These are phyloP conservation scores for Puya raimondii DNA, from an alignment of 176 grass and related monocot genomes.

Conservation along the genomic window DNA sequence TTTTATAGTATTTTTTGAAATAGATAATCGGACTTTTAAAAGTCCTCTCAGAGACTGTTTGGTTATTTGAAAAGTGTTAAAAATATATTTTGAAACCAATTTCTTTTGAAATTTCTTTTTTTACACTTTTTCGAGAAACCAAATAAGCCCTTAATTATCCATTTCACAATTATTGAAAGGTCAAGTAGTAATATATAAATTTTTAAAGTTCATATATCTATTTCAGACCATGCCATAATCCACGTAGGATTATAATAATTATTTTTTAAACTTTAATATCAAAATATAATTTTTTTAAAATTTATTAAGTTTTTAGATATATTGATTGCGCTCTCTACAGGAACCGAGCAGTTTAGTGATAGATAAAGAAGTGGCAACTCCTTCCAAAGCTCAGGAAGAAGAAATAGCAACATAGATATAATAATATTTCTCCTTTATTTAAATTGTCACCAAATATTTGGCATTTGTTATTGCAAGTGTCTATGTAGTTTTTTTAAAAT, in stretches of 20 bases:
- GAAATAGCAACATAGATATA: neutral
- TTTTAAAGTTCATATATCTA: too few relatives aligned
- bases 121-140: too few relatives aligned
- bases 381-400: slow-evolving; percentile 6
- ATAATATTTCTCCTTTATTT: neutral
- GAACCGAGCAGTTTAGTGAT: slow-evolving; percentile 9
- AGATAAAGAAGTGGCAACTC: neutral
- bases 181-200: too few relatives aligned
- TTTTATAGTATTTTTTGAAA: too few relatives aligned
- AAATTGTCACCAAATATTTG: neutral
- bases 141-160: too few relatives aligned
- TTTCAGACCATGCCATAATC: too few relatives aligned
- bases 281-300: neutral
- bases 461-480: slow-evolving; percentile 12
- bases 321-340: neutral
- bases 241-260: neutral
- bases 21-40: too few relatives aligned
- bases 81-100: too few relatives aligned
- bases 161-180: too few relatives aligned
- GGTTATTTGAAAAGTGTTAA: too few relatives aligned
- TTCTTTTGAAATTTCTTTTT: too few relatives aligned
- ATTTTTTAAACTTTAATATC: neutral
- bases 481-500: neutral
- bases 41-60: too few relatives aligned
- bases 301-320: neutral